phyloP scores from a whole-genome alignment of 2,329 filamentous ascomycete species.

The Cytospora piceicola region DNA sequence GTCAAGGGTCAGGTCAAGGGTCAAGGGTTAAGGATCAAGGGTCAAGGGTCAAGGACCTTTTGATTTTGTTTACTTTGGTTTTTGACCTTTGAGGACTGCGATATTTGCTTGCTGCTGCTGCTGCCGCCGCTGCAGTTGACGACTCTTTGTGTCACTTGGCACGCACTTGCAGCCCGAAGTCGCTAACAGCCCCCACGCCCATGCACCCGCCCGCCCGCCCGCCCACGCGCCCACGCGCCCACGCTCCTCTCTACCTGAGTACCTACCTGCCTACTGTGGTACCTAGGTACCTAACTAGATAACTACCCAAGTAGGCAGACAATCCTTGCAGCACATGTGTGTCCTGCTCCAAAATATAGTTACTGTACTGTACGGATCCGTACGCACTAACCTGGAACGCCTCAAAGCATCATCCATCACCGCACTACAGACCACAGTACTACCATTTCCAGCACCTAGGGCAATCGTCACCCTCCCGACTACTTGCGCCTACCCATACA shows the following conservation, averaged over 20 bases:
- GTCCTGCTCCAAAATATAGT: constrained; percentile 1
- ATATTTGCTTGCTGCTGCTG: neutral
- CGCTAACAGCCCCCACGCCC: neutral
- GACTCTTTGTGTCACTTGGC: neutral
- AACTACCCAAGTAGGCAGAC: no score
- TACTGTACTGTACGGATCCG: neutral
- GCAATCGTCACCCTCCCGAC: constrained; percentile 1
- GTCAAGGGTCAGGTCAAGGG: neutral
- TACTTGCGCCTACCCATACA: neutral
- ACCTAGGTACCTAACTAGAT: neutral
- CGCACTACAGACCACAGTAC: constrained; percentile 1
- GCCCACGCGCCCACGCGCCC: neutral
- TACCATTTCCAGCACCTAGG: constrained; percentile 1
- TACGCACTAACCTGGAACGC: constrained; percentile 4
- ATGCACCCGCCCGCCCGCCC: no score
- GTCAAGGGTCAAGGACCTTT: no score
- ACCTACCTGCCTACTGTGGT: neutral
- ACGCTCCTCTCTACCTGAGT: neutral
- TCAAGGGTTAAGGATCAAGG: no score
- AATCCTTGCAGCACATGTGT: constrained; percentile 1
- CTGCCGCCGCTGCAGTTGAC: neutral
- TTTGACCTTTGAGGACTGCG: no score
- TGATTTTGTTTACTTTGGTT: no score
- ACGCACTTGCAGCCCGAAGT: neutral
- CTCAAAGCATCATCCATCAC: neutral